Conservation (phyloP, 2,329 filamentous ascomycete genomes). For the Lecanicillium sp. region DNA sequence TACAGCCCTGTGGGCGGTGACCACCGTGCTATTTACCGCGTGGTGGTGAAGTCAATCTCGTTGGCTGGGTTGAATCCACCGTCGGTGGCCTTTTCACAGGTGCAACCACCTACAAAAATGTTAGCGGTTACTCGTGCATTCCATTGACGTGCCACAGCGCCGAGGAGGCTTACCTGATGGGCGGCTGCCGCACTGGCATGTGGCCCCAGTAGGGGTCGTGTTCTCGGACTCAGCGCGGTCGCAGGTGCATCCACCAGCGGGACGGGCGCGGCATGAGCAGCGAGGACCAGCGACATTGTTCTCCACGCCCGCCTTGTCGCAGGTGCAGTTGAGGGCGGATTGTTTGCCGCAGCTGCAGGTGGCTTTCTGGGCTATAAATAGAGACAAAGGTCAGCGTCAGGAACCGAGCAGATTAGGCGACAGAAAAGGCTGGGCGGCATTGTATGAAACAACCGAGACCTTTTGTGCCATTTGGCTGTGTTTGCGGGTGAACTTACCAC, state of each 20-base stretch:
- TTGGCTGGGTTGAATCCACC: conserved; percentile 53
- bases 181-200: conserved; percentile 73
- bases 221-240: conserved; percentile 67
- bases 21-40: too few relatives aligned
- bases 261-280: conserved; percentile 78
- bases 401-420: too few relatives aligned
- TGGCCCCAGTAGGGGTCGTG: conserved; percentile 44
- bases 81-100: conserved; percentile 68
- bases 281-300: conserved; percentile 66
- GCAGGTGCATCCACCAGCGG: conserved; percentile 75
- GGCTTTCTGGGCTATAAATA: conserved; percentile 47
- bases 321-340: conserved; percentile 78
- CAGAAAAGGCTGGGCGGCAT: too few relatives aligned
- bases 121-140: neutral
- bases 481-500: conserved; percentile 50
- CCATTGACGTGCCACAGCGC: neutral
- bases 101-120: conserved; percentile 53
- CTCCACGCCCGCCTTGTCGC: conserved; percentile 67
- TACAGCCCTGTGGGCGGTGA: too few relatives aligned
- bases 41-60: conserved; percentile 85
- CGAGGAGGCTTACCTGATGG: conserved; percentile 54
- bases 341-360: conserved; percentile 88
- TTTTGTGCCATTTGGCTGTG: too few relatives aligned
- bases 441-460: too few relatives aligned
- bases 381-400: neutral